Percentiles rank a stretch among this genome's conserved stretches.
Evolutionary conservation across 75 land plant genomes (phyloP).

Genomic region (Pseudotsuga menziesii): DNA sequence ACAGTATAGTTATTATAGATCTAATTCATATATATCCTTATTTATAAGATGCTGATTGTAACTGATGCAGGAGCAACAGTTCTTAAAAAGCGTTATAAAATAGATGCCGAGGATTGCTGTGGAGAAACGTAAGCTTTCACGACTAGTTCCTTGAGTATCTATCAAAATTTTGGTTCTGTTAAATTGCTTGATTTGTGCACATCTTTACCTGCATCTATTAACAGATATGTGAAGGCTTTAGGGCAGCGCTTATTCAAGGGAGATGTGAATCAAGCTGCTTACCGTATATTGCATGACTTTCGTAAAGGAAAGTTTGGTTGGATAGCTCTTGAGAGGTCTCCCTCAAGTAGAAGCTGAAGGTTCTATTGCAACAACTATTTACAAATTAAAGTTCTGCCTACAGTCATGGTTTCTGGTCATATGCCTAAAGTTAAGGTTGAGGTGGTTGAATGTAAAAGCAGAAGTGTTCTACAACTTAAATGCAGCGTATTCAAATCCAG

Average conservation of each 20-base stretch:
- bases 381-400: no score
- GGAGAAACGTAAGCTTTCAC: conserved; percentile 65
- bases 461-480: no score
- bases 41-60: no score
- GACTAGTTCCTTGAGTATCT: not conserved
- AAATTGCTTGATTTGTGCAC: not conserved
- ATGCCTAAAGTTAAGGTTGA: no score
- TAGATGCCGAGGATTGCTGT: conserved; percentile 44
- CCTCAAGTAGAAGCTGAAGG: not conserved
- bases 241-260: conserved; percentile 75
- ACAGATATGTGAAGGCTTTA: conserved; percentile 71
- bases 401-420: no score
- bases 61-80: conserved; percentile 48
- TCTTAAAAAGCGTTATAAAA: conserved; percentile 65
- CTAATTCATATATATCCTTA: no score
- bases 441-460: no score
- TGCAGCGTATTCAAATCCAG: no score
- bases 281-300: conserved; percentile 72
- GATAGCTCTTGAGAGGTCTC: conserved; percentile 87
- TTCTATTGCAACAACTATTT: no score
- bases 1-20: not conserved
- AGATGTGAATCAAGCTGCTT: conserved; percentile 83
- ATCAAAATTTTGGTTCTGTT: not conserved
- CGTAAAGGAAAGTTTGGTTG: conserved; percentile 92
- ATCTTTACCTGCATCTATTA: not conserved